Conservation (phyloP, 2,329 filamentous ascomycete genomes). For the Cladosporium velox region DNA sequence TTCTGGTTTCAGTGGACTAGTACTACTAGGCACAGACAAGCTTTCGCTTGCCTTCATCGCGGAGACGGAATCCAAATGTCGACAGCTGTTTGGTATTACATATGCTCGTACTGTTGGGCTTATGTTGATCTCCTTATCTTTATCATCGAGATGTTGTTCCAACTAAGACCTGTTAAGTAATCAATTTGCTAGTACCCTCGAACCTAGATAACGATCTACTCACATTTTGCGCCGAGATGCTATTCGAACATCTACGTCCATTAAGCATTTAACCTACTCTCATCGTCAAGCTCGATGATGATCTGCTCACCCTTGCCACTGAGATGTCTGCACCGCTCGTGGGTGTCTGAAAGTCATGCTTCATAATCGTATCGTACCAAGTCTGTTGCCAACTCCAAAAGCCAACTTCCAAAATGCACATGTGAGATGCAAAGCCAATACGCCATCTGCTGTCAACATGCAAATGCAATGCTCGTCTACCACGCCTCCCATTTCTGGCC, state of each 20-base stretch:
- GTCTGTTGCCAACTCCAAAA: not conserved
- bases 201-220: not conserved
- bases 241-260: not conserved
- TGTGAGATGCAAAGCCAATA: not conserved
- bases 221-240: not conserved
- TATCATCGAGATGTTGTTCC: not conserved
- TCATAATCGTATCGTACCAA: conserved; percentile 5
- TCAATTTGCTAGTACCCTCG: not conserved
- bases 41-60: not conserved
- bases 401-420: not conserved
- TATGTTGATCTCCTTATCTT: not conserved
- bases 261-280: not conserved
- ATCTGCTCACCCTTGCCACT: not conserved
- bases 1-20: not conserved
- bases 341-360: not conserved
- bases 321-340: not conserved
- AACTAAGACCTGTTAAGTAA: not conserved
- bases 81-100: not conserved
- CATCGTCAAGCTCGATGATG: not conserved
- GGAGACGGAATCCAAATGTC: not conserved
- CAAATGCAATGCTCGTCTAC: conserved; percentile 43
- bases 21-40: not conserved
- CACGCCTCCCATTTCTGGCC: conserved; percentile 81
- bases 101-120: not conserved
- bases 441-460: not conserved